Evolutionary conservation across 768 basidiomycete species (phyloP), one percentile per base, ranked within the genome.

Genomic region (Termitomyces sp.): DNA sequence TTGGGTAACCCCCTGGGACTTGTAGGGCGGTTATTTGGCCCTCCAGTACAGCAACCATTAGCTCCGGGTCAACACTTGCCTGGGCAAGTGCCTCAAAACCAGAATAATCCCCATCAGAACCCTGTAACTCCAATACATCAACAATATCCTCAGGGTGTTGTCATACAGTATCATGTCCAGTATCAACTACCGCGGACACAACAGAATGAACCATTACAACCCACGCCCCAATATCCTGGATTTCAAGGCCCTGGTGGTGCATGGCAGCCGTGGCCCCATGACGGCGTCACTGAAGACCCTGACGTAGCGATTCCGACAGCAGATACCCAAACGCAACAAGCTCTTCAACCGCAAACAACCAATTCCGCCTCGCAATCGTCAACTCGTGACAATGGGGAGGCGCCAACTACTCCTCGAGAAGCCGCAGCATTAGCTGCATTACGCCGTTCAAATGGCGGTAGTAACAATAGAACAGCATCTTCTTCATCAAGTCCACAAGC

Each of bases 371-470:
- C 59, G 20, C 22, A 53, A 32, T 46, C 63, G 16, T 24, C 56
- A n/a, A 38, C 53, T 28, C 58, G 63, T 38, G 58, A 51, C 30
- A 58, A 51, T 9, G 35, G 35, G 33, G 56, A 57, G 33, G 55
- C 59, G 22, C 53, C 58, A 30, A 48, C 63, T 4, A 66, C 64
- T 16, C 70, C 70, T 40, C 65, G 73, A 49, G 68, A 72, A 56
- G 86, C 85, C 1, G 89, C 90, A 22, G 85, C 85, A 38, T 75
- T 77, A 40, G 90, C 91, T 13, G 88, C 89, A 3, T 62, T 89
- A 58, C 79, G 81, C 58, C 78, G 88, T 57, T 68, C 76, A 47
- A 72, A 67, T 38, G 58, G 49, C 36, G 54, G 10, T 40, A 53
- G 33, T 38, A 59, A 52, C 24, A 53, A 36, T 38, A 63, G 58